phyloP scores from a whole-genome alignment of 306 rosid species.

The Lotus japonicus region DNA sequence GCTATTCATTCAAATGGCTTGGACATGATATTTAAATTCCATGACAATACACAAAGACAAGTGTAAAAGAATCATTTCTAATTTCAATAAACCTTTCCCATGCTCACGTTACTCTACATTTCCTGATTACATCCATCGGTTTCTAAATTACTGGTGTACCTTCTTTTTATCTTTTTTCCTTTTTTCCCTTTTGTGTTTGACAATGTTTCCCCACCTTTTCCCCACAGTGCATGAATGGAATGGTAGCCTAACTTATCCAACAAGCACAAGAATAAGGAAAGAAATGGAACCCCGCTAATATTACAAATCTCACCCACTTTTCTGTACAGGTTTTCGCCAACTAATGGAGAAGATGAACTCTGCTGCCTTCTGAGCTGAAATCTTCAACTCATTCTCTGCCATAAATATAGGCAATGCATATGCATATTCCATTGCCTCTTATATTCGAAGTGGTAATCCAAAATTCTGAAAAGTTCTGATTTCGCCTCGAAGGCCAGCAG shows the following conservation, averaged over 20 bases:
- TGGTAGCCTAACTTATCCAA: constrained; percentile 35
- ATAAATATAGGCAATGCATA: constrained; percentile 6
- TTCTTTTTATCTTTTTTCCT: constrained; percentile 1
- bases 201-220: constrained; percentile 14
- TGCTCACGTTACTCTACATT: constrained; percentile 71
- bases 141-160: constrained; percentile 52
- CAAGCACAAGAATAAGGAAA: constrained; percentile 58
- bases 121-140: constrained; percentile 62
- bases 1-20: background rate
- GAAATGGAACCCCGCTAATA: constrained; percentile 60
- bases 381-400: constrained; percentile 31
- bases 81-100: constrained; percentile 55
- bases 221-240: constrained; percentile 37
- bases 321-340: constrained; percentile 71
- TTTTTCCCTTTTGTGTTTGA: constrained; percentile 28
- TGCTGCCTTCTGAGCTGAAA: constrained; percentile 25
- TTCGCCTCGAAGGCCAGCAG: constrained; percentile 91
- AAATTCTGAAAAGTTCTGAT: constrained; percentile 92
- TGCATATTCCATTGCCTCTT: constrained; percentile 23
- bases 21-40: constrained; percentile 8
- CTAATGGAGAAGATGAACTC: constrained; percentile 32
- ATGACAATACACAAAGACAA: constrained; percentile 15
- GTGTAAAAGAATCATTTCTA: constrained; percentile 58
- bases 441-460: constrained; percentile 80
- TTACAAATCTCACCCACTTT: constrained; percentile 74